Conservation (phyloP, 768 basidiomycete genomes). For the Boletus sp. region DNA sequence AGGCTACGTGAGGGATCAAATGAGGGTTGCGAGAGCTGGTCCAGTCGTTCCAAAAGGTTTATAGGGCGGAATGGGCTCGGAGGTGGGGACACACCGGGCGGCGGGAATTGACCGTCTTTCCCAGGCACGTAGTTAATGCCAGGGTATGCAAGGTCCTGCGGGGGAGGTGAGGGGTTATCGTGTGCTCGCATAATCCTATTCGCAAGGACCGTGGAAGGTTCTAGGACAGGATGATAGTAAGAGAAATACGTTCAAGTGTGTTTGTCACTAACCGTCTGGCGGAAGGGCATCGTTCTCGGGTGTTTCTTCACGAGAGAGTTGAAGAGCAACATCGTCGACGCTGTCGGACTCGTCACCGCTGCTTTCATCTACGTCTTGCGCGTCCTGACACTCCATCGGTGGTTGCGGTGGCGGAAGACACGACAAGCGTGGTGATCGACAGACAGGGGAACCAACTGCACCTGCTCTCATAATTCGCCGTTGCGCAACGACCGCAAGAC, state of each 20-base stretch:
- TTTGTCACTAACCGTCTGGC: slow-evolving; percentile 43
- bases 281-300: slow-evolving; percentile 45
- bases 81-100: slow-evolving; percentile 16
- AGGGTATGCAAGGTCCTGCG: slow-evolving; percentile 26
- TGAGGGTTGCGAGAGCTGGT: slow-evolving; percentile 12
- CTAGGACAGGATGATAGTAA: slow-evolving; percentile 32
- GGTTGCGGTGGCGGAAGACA: slow-evolving; percentile 32
- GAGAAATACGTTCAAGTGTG: slow-evolving; percentile 1
- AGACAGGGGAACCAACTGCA: slow-evolving; percentile 34
- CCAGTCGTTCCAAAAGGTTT: slow-evolving; percentile 31
- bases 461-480: slow-evolving; percentile 28
- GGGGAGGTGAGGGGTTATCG: slow-evolving; percentile 75
- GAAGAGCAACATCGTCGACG: slow-evolving; percentile 20
- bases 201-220: slow-evolving; percentile 68
- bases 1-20: not conserved
- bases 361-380: slow-evolving; percentile 20
- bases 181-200: slow-evolving; percentile 65
- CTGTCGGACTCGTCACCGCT: slow-evolving; percentile 35
- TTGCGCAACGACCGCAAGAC: slow-evolving; percentile 34
- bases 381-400: slow-evolving; percentile 15
- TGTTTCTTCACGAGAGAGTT: slow-evolving; percentile 42
- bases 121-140: slow-evolving; percentile 15
- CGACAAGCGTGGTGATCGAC: slow-evolving; percentile 53
- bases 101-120: slow-evolving; percentile 18
- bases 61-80: slow-evolving; percentile 34